Evolutionary conservation across 192 early-diverging fungal species (phyloP).

Genomic region (Coemansia sp.): DNA sequence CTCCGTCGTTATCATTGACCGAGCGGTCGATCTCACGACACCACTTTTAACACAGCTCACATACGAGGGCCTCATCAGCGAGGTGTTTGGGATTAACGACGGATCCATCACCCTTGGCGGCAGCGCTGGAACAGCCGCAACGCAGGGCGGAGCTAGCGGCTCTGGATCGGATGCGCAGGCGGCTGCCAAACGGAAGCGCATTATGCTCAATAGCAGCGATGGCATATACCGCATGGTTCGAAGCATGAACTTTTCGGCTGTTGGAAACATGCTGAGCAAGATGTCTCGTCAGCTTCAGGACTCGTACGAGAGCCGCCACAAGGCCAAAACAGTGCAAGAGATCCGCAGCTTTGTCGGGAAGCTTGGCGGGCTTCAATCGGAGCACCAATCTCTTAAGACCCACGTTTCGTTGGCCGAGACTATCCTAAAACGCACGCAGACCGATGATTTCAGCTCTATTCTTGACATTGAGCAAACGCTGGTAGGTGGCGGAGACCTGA

Average conservation of each 20-base stretch:
- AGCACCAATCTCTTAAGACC: slow-evolving; percentile 75
- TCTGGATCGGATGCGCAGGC: slow-evolving; percentile 9
- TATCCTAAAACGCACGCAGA: slow-evolving; percentile 74
- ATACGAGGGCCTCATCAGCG: slow-evolving; percentile 96
- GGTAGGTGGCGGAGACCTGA: slow-evolving; percentile 25
- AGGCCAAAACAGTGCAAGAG: slow-evolving; percentile 86
- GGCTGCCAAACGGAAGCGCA: slow-evolving; percentile 67
- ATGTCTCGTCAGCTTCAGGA: slow-evolving; percentile 83
- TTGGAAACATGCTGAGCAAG: slow-evolving; percentile 78
- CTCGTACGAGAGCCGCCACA: slow-evolving; percentile 86
- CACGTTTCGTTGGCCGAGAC: slow-evolving; percentile 70
- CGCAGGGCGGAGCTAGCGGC: slow-evolving; percentile 13
- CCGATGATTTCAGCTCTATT: slow-evolving; percentile 76
- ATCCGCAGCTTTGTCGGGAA: slow-evolving; percentile 91
- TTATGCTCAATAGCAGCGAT: slow-evolving; percentile 80
- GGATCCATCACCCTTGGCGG: slow-evolving; percentile 28
- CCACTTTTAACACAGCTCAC: slow-evolving; percentile 94
- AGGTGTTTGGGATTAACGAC: slow-evolving; percentile 79
- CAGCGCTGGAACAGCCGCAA: slow-evolving; percentile 11
- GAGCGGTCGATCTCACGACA: slow-evolving; percentile 86
- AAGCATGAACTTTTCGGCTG: slow-evolving; percentile 89
- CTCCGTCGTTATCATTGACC: slow-evolving; percentile 86
- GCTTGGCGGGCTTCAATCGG: slow-evolving; percentile 76
- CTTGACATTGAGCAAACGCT: slow-evolving; percentile 86
- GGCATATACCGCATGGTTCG: slow-evolving; percentile 77